A percentile compares a stretch with the other conserved stretches of the same genome.
phyloP scores from a whole-genome alignment of 805 yeast species.

The Metschnikowia arizonensis region DNA sequence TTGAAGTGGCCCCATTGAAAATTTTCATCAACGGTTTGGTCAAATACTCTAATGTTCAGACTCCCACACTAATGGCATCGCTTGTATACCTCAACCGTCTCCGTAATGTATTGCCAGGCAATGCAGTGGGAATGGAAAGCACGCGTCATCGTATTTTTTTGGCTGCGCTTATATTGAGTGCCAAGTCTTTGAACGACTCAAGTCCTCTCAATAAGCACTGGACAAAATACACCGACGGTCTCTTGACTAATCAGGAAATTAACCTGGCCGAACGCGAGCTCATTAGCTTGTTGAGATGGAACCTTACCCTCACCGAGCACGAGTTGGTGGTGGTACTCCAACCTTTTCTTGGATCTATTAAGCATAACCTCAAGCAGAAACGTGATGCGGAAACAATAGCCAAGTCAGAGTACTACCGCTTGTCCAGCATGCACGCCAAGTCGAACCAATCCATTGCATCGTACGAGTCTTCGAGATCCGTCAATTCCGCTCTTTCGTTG shows the following conservation, averaged over 20 bases:
- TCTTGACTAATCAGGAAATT: slow-evolving; percentile 71
- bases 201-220: slow-evolving; percentile 95
- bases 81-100: slow-evolving; percentile 77
- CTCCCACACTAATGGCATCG: slow-evolving; percentile 92
- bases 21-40: slow-evolving; percentile 79
- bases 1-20: slow-evolving; percentile 34
- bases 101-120: slow-evolving; percentile 73
- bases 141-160: slow-evolving; percentile 90
- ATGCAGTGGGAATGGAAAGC: slow-evolving; percentile 87
- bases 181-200: slow-evolving; percentile 88
- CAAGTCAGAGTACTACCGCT: slow-evolving; percentile 19
- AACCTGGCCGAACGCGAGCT: slow-evolving; percentile 90
- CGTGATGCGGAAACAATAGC: slow-evolving; percentile 14
- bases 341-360: slow-evolving; percentile 75
- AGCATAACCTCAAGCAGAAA: slow-evolving; percentile 23
- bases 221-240: slow-evolving; percentile 88
- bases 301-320: slow-evolving; percentile 61
- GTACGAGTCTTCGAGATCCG: slow-evolving; percentile 11
- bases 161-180: slow-evolving; percentile 86
- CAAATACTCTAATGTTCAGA: slow-evolving; percentile 83
- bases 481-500: slow-evolving; percentile 14
- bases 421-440: slow-evolving; percentile 16
- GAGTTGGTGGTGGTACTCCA: slow-evolving; percentile 69
- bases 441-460: slow-evolving; percentile 17
- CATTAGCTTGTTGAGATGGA: slow-evolving; percentile 80